Evolutionary conservation across 306 rosid genomes (phyloP).

Genomic region (Ormosia emarginata): DNA sequence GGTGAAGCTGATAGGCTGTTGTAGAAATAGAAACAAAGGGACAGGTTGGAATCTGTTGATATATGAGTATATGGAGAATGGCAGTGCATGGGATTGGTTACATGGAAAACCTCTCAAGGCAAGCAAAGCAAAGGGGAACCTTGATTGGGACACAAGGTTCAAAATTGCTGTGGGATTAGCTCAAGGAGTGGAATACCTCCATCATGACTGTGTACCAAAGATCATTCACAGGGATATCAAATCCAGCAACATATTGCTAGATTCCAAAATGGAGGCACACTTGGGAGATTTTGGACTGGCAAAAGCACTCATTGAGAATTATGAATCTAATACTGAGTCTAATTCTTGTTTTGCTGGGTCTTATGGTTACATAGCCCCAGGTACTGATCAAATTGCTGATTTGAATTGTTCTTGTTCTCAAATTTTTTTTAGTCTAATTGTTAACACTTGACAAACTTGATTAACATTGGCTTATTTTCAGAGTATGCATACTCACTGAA

Average conservation of each 20-base stretch:
- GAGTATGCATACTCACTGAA: slow-evolving; percentile 80
- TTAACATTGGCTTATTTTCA: slow-evolving; percentile 20
- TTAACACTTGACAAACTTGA: neutral
- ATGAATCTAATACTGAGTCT: slow-evolving; percentile 66
- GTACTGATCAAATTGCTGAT: slow-evolving; percentile 24
- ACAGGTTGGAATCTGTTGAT: slow-evolving; percentile 72
- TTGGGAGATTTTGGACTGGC: slow-evolving; percentile 97
- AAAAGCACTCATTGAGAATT: slow-evolving; percentile 54
- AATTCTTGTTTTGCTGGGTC: slow-evolving; percentile 85
- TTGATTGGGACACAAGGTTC: slow-evolving; percentile 82
- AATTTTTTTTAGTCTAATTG: neutral
- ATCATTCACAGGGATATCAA: slow-evolving; percentile 90
- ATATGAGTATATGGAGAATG: slow-evolving; percentile 86
- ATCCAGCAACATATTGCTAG: slow-evolving; percentile 76
- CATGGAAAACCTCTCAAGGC: slow-evolving; percentile 45
- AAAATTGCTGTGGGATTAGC: slow-evolving; percentile 76
- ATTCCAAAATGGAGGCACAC: slow-evolving; percentile 87
- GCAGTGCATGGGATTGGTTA: slow-evolving; percentile 93
- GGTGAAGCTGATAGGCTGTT: slow-evolving; percentile 84
- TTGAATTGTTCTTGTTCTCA: neutral
- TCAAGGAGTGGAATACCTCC: slow-evolving; percentile 84
- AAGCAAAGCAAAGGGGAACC: slow-evolving; percentile 43
- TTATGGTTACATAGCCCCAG: slow-evolving; percentile 93
- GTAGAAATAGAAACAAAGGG: slow-evolving; percentile 64
- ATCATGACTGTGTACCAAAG: slow-evolving; percentile 88